phyloP scores from a whole-genome alignment of 208 protist species.

The Trypanosoma congolense region DNA sequence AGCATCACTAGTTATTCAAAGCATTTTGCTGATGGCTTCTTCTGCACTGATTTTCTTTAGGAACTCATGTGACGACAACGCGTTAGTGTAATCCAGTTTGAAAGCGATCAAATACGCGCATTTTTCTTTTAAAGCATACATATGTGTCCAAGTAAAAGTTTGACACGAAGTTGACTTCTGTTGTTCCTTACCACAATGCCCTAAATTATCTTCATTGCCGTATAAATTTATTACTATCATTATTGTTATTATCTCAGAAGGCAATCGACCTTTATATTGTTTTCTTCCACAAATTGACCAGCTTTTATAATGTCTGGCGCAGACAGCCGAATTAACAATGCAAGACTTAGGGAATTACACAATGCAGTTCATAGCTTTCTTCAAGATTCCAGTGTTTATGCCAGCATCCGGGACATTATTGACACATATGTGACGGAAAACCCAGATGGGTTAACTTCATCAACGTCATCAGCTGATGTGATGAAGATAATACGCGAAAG shows the following conservation, averaged over 20 bases:
- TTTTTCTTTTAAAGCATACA: too few species aligned
- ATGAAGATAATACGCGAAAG: constrained; percentile 83
- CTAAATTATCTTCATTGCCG: too few species aligned
- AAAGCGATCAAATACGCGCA: too few species aligned
- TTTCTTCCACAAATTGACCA: constrained; percentile 1
- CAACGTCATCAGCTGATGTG: constrained; percentile 55
- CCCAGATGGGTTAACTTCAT: constrained; percentile 22
- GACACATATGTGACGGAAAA: constrained; percentile 79
- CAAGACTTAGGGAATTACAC: constrained; percentile 68
- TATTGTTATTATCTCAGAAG: background rate
- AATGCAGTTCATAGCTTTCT: constrained; percentile 80
- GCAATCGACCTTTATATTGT: background rate
- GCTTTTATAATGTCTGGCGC: constrained; percentile 22
- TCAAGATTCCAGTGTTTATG: constrained; percentile 77
- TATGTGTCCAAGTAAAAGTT: too few species aligned
- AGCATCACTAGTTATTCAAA: constrained; percentile 37
- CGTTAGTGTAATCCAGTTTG: constrained; percentile 10
- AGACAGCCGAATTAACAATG: constrained; percentile 21
- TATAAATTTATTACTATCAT: too few species aligned
- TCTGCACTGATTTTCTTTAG: constrained; percentile 21
- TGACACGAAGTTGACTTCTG: too few species aligned
- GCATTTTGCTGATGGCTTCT: constrained; percentile 30
- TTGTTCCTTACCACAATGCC: too few species aligned
- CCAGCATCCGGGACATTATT: constrained; percentile 84
- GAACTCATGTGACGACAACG: constrained; percentile 5